Evolutionary conservation across 495 filamentous ascomycete species (phyloP).

Genomic region (Xylaria scruposa): DNA sequence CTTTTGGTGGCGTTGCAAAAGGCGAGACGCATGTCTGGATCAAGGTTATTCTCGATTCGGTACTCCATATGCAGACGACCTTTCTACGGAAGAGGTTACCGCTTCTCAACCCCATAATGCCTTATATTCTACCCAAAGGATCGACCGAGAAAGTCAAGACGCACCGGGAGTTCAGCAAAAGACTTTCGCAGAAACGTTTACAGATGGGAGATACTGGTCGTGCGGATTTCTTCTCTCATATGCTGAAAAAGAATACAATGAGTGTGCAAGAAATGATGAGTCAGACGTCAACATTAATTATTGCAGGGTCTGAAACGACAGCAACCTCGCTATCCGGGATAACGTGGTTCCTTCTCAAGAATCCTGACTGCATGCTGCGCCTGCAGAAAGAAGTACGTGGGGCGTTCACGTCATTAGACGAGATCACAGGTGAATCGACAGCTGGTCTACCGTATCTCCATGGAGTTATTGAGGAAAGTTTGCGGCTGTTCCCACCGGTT

Average conservation of each 20-base stretch:
- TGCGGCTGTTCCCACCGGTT: slow-evolving; percentile 31
- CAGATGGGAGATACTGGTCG: slow-evolving; percentile 23
- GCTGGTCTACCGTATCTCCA: slow-evolving; percentile 46
- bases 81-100: neutral
- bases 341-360: slow-evolving; percentile 50
- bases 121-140: slow-evolving; percentile 17
- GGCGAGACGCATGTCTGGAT: slow-evolving; percentile 18
- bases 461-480: slow-evolving; percentile 47
- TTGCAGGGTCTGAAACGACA: slow-evolving; percentile 62
- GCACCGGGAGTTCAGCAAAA: slow-evolving; percentile 4
- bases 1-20: slow-evolving; percentile 44
- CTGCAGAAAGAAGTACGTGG: slow-evolving; percentile 57
- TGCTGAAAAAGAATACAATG: slow-evolving; percentile 26
- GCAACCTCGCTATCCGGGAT: slow-evolving; percentile 56
- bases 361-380: slow-evolving; percentile 33
- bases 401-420: slow-evolving; percentile 49
- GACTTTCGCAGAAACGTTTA: slow-evolving; percentile 13
- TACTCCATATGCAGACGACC: neutral
- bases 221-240: slow-evolving; percentile 27
- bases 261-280: slow-evolving; percentile 23
- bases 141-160: neutral
- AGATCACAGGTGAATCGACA: slow-evolving; percentile 48
- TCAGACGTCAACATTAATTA: slow-evolving; percentile 37
- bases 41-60: slow-evolving; percentile 22
- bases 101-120: neutral